Evolutionary conservation across 345 rosid genomes (phyloP).

Genomic region (Arabis hirsuta): DNA sequence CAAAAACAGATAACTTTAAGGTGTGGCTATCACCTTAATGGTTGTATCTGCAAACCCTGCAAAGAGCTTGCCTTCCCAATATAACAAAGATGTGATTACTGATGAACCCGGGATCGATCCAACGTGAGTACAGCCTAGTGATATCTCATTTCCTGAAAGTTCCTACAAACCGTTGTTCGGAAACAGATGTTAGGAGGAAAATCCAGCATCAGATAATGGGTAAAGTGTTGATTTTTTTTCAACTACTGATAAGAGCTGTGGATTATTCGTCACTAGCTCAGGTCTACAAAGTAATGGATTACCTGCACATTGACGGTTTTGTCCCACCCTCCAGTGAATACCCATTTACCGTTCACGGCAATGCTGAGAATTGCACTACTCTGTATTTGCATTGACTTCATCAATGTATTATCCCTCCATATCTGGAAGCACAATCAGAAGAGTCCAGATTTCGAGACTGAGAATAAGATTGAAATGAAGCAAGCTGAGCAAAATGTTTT

Average conservation of each 20-base stretch:
- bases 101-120: slow-evolving; percentile 78
- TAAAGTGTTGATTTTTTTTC: background rate
- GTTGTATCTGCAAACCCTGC: slow-evolving; percentile 71
- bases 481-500: background rate
- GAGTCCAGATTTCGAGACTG: slow-evolving; percentile 15
- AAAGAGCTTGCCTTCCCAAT: slow-evolving; percentile 82
- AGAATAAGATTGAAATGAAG: slow-evolving; percentile 24
- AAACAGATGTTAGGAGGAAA: background rate
- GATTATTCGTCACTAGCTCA: background rate
- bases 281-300: slow-evolving; percentile 15
- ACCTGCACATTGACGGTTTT: slow-evolving; percentile 72
- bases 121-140: slow-evolving; percentile 52
- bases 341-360: slow-evolving; percentile 63
- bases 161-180: slow-evolving; percentile 52
- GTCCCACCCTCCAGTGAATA: slow-evolving; percentile 92
- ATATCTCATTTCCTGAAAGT: slow-evolving; percentile 68
- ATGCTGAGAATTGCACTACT: slow-evolving; percentile 66
- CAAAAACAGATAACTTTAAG: background rate
- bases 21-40: slow-evolving; percentile 56
- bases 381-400: slow-evolving; percentile 61
- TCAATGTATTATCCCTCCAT: slow-evolving; percentile 70
- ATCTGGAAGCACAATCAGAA: slow-evolving; percentile 48
- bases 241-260: background rate
- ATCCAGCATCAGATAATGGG: background rate
- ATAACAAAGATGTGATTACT: slow-evolving; percentile 66